Evolutionary conservation across 768 basidiomycete species (phyloP).

Genomic region (Termitomyces sp.): DNA sequence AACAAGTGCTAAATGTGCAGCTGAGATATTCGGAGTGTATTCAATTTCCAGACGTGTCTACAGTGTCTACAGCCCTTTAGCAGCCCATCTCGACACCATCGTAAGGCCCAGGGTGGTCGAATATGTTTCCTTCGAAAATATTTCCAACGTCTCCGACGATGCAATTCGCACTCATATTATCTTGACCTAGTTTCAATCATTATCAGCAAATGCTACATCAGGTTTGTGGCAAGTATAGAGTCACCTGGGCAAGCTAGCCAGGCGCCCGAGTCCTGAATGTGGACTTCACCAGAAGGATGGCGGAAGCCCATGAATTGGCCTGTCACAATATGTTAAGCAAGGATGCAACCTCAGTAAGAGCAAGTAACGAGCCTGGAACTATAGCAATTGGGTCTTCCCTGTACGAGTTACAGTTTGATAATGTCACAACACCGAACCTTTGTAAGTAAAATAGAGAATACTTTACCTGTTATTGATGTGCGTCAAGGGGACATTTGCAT

Average conservation of each 20-base stretch:
- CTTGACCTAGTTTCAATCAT: slow-evolving; percentile 37
- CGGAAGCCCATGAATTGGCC: slow-evolving; percentile 26
- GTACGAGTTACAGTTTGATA: background rate
- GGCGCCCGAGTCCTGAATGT: slow-evolving; percentile 40
- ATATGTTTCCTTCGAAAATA: slow-evolving; percentile 37
- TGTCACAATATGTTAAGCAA: background rate
- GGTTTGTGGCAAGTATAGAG: background rate
- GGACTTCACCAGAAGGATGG: slow-evolving; percentile 45
- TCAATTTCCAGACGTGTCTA: background rate
- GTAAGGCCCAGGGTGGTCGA: slow-evolving; percentile 46
- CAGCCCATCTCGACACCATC: slow-evolving; percentile 26
- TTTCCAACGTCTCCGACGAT: slow-evolving; percentile 47
- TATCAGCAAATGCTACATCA: background rate
- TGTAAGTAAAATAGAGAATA: background rate
- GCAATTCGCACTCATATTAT: slow-evolving; percentile 48
- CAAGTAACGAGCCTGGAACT: slow-evolving; percentile 27
- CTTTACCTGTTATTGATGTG: slow-evolving; percentile 57
- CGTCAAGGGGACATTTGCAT: slow-evolving; percentile 40
- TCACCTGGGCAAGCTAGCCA: slow-evolving; percentile 57
- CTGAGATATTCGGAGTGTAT: slow-evolving; percentile 36
- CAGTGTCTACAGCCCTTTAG: background rate
- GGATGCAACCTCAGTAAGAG: background rate
- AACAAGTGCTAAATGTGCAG: background rate
- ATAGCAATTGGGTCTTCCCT: slow-evolving; percentile 38
- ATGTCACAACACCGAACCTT: background rate